These are phyloP conservation scores for Dorcoceras hygrometricum DNA, from an alignment of 257 asterid species.

Conservation along the genomic window DNA sequence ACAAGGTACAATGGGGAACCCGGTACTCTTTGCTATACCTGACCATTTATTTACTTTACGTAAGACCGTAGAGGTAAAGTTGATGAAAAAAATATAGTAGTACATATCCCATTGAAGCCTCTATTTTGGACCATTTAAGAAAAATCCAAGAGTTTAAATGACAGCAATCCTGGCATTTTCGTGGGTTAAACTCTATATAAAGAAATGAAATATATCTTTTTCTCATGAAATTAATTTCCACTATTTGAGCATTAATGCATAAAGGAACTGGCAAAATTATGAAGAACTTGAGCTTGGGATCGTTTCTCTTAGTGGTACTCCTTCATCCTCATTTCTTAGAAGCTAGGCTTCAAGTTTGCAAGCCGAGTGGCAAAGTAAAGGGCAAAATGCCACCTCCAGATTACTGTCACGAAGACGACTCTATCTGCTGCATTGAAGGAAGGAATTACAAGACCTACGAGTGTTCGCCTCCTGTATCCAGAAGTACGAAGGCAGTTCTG, in stretches of 20 bases:
- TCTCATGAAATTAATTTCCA: background rate
- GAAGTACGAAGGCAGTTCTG: conserved; percentile 26
- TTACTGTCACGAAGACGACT: conserved; percentile 22
- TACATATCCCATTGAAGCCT: background rate
- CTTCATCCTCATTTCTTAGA: background rate
- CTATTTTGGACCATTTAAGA: background rate
- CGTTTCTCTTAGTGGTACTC: background rate
- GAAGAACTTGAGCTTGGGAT: background rate
- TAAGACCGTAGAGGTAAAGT: background rate
- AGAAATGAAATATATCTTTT: background rate
- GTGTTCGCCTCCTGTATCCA: conserved; percentile 26
- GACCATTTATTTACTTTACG: background rate
- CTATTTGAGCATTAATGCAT: background rate
- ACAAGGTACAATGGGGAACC: background rate
- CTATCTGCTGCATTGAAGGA: conserved; percentile 25
- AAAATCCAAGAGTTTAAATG: background rate
- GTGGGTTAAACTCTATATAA: background rate
- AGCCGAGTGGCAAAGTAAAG: conserved; percentile 29
- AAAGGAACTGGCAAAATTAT: background rate
- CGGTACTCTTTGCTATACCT: background rate
- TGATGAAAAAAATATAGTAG: background rate
- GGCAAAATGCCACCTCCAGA: conserved; percentile 25
- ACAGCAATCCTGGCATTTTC: background rate
- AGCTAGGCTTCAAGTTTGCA: conserved; percentile 27
- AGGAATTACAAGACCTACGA: conserved; percentile 25